Evolutionary conservation across 1,139 yeast species (phyloP), one percentile per base, ranked within the genome.

Genomic region (Nematodospora anomalae): DNA sequence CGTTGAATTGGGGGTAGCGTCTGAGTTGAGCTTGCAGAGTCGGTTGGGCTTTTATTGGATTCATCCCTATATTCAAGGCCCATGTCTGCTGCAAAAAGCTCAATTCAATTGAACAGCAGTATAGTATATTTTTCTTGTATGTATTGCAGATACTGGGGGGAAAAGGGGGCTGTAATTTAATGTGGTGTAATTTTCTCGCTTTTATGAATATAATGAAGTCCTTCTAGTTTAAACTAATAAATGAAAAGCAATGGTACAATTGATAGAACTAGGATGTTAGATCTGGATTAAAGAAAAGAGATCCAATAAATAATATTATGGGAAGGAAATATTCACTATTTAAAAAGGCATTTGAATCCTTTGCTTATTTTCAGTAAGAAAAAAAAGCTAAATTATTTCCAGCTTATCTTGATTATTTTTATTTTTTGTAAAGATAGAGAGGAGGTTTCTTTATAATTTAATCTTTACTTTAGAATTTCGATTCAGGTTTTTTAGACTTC

Each of bases 1-100:
- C 25, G 27, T 10, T 11, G 36, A 16, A 24, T 15, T 7, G 21
- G 11, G 3, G 36, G 36, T 29, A 30, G 20, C 3, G 20, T 16
- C n/a, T 13, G 26, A 4, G 21, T 18, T 18, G 21, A 6, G n/a
- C n/a, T n/a, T n/a, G n/a, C n/a, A n/a, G n/a, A n/a, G 21, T 18
- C 8, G 8, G 7, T 18, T 18, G 8, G 21, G 6, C 21, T 18
- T 18, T 18, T 18, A 6, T 18, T 8, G 8, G 21, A 18, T 18
- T 18, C 21, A 18, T 18, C 8, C 6, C 8, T 18, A 18, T 6
- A 6, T 18, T 18, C 21, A 18, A 18, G 8, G 21, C 21, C 21
- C 21, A 18, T 18, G 6, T 18, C 21, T 18, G 8, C 8, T 8
- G 8, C 6, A 6, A 18, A 8, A 6, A 18, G 21, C 21, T 18